Evolutionary conservation across 2,329 filamentous ascomycete species (phyloP).

Genomic region (Dactylella cylindrospora): DNA sequence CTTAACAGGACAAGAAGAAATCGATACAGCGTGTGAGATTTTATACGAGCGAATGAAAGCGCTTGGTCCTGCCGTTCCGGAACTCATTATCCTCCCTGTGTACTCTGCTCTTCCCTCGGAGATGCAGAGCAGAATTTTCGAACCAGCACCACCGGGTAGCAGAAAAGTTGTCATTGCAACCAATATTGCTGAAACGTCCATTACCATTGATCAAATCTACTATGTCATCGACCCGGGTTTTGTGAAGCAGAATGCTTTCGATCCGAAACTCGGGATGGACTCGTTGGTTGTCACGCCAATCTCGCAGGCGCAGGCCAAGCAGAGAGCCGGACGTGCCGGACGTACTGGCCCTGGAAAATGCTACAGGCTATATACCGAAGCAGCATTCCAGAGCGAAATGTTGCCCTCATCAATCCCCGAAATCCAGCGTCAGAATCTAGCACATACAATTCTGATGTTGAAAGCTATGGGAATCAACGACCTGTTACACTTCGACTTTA

Average conservation of each 20-base stretch:
- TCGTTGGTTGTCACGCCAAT: constrained; percentile 93
- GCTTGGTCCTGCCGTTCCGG: constrained; percentile 82
- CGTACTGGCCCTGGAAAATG: constrained; percentile 94
- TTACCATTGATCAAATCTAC: constrained; percentile 96
- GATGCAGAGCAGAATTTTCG: constrained; percentile 91
- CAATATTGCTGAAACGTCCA: constrained; percentile 96
- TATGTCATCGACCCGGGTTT: constrained; percentile 97
- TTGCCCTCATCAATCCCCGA: constrained; percentile 92
- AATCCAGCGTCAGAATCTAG: constrained; percentile 91
- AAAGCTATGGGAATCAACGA: constrained; percentile 99
- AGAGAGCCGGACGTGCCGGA: constrained; percentile 87
- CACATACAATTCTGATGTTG: constrained; percentile 91
- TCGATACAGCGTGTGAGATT: constrained; percentile 91
- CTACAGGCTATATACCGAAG: constrained; percentile 92
- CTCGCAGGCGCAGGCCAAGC: constrained; percentile 93
- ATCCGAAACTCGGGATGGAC: constrained; percentile 97
- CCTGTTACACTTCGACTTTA: constrained; percentile 94
- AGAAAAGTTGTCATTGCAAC: constrained; percentile 97
- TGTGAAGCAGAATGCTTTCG: constrained; percentile 96
- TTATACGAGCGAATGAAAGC: constrained; percentile 95
- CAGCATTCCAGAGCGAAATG: constrained; percentile 96
- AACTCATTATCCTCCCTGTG: constrained; percentile 90
- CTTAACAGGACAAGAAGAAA: constrained; percentile 95
- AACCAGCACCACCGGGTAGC: constrained; percentile 79
- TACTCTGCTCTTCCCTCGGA: constrained; percentile 92